Evolutionary conservation across 208 protist species (phyloP), one percentile per base, ranked within the genome.

Genomic region (Naegleria lovaniensis): DNA sequence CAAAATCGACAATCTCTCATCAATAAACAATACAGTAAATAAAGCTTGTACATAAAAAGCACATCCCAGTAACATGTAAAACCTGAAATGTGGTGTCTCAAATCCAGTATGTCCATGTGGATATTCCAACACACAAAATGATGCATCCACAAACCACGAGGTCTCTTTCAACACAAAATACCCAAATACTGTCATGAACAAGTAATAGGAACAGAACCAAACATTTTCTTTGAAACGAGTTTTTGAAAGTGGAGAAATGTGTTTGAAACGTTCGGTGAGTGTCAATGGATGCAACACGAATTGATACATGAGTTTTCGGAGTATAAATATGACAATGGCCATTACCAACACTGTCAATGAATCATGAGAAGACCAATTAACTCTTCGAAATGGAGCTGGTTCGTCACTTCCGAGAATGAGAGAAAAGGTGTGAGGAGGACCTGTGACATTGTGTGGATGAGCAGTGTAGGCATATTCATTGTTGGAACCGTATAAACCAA

Each of bases 41-140:
- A 85, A 43, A n/a, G 83, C 83, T 48, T 85, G 83, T 1, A 33
- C 15, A 33, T 85, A 85, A 48, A 85, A 85, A 51, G 83, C 83
- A 39, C 33, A 85, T 33, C 83, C 83, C 1, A 85, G 7, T n/a
- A 85, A 51, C 33, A 51, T 48, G n/a, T 85, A 85, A 29, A 48
- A 85, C 22, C 40, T 22, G 16, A 85, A 48, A 15, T 48, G 16
- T 6, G 83, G 83, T 85, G n/a, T 22, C 15, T 40, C 40, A 16
- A 43, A 16, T 40, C 40, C 40, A 39, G 40, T 85, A 48, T 85
- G 83, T 33, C n/a, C 83, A 48, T 85, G 16, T 22, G 83, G 83
- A 85, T 48, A 85, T 9, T 85, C 38, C 33, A 51, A 25, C 15
- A n/a, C 33, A 33, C 83, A 85, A 39, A 38, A n/a, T 48, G 13